Evolutionary conservation across 805 yeast species (phyloP).

Genomic region (Tetrapisispora iriomotensis): DNA sequence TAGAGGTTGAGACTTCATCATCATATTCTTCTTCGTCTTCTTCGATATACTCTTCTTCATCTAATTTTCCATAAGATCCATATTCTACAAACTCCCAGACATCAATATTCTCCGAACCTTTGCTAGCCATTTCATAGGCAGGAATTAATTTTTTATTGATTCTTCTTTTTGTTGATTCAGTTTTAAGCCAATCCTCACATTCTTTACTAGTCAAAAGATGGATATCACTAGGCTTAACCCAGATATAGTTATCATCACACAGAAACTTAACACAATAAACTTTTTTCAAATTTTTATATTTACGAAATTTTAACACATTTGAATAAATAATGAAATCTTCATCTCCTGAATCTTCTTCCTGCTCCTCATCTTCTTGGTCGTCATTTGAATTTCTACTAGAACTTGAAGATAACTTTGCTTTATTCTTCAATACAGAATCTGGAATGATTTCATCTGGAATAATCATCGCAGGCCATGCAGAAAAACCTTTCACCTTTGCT

Average conservation of each 20-base stretch:
- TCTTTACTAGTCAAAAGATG: slow-evolving; percentile 14
- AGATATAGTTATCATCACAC: slow-evolving; percentile 27
- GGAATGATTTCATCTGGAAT: slow-evolving; percentile 55
- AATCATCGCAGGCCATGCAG: slow-evolving; percentile 88
- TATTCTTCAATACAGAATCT: slow-evolving; percentile 35
- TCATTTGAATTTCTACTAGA: not conserved
- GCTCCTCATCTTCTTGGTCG: slow-evolving; percentile 1
- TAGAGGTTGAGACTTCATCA: slow-evolving; percentile 9
- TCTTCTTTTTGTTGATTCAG: slow-evolving; percentile 35
- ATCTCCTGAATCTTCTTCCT: slow-evolving; percentile 7
- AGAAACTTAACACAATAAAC: slow-evolving; percentile 28
- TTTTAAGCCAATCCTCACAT: slow-evolving; percentile 18
- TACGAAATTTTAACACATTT: slow-evolving; percentile 19
- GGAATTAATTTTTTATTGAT: slow-evolving; percentile 37
- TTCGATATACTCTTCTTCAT: slow-evolving; percentile 24
- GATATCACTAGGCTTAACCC: slow-evolving; percentile 24
- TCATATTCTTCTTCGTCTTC: slow-evolving; percentile 25
- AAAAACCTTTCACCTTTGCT: slow-evolving; percentile 78
- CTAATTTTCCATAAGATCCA: slow-evolving; percentile 25
- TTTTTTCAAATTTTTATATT: slow-evolving; percentile 10
- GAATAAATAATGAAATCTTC: slow-evolving; percentile 19
- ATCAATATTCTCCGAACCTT: slow-evolving; percentile 25
- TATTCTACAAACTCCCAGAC: slow-evolving; percentile 30
- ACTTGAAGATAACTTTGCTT: slow-evolving; percentile 3
- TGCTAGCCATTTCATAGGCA: slow-evolving; percentile 44